Conservation (phyloP, 169 alveolate genomes). For the Babesia sp. region DNA sequence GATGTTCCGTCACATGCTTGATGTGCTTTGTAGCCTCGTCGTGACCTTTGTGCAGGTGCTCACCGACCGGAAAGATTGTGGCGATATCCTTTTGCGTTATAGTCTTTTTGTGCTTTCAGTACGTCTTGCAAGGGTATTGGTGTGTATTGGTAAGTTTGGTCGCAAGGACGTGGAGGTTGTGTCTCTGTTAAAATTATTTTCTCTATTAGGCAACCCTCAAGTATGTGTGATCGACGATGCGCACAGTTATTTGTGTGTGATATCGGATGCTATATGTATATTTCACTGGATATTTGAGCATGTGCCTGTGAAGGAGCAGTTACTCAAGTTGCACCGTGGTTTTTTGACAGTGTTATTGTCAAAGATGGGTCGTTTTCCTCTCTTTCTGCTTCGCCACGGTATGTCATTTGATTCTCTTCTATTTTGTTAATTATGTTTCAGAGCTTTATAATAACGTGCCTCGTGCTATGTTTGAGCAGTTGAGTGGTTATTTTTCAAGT, state of each 20-base stretch:
- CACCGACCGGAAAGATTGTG: neutral
- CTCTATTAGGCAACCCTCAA: conserved; percentile 38
- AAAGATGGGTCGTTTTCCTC: conserved; percentile 9
- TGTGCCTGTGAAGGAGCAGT: conserved; percentile 42
- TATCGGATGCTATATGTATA: conserved; percentile 27
- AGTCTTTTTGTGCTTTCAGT: conserved; percentile 13
- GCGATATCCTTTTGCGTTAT: neutral
- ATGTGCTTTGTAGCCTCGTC: conserved; percentile 12
- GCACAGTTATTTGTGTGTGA: conserved; percentile 5
- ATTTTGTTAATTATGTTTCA: neutral
- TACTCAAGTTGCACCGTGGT: conserved; percentile 24
- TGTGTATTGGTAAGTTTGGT: conserved; percentile 22
- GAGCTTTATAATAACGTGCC: conserved; percentile 18
- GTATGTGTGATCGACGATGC: conserved; percentile 6
- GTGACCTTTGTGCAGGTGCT: neutral
- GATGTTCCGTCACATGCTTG: neutral
- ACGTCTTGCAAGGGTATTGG: conserved; percentile 10
- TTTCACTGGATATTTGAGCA: conserved; percentile 27
- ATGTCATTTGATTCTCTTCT: neutral
- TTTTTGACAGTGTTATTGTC: conserved; percentile 9
- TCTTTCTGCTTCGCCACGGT: conserved; percentile 12
- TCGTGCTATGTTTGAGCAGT: conserved; percentile 6
- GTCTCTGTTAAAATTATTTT: conserved; percentile 27
- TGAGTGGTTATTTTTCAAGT: neutral
- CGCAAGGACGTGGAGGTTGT: conserved; percentile 20